Conservation (phyloP, 2,329 filamentous ascomycete genomes). For the Ceratocystis diversiconidia region DNA sequence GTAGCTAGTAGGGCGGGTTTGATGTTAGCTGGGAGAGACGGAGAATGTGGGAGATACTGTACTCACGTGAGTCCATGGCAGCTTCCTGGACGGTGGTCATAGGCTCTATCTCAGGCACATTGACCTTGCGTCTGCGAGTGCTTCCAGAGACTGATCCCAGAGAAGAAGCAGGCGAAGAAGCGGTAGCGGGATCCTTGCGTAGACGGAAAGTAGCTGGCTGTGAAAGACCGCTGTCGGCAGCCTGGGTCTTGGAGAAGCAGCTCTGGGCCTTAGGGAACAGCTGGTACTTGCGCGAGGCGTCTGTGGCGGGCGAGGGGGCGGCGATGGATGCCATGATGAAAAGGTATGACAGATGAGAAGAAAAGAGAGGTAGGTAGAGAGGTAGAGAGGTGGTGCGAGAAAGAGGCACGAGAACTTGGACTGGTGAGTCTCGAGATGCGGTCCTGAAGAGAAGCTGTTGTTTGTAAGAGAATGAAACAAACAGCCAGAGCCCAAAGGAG, state of each 20-base stretch:
- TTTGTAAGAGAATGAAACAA: slow-evolving; percentile 7
- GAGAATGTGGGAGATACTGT: neutral
- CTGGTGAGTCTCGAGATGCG: neutral
- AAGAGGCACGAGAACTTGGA: neutral
- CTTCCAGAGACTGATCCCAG: slow-evolving; percentile 30
- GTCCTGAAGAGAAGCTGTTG: neutral
- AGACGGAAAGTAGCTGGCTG: slow-evolving; percentile 33
- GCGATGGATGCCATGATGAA: slow-evolving; percentile 6
- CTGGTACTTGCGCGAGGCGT: slow-evolving; percentile 39
- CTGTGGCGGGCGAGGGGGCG: neutral
- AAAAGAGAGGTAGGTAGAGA: neutral
- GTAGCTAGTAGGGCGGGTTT: slow-evolving; percentile 35
- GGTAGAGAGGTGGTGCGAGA: neutral
- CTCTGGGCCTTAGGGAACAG: slow-evolving; percentile 38
- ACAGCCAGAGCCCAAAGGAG: neutral
- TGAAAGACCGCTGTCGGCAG: slow-evolving; percentile 21
- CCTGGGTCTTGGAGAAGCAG: slow-evolving; percentile 27
- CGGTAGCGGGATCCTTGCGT: slow-evolving; percentile 35
- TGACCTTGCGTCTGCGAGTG: slow-evolving; percentile 46
- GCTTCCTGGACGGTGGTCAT: slow-evolving; percentile 56
- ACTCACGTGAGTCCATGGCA: slow-evolving; percentile 56
- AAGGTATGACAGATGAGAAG: neutral
- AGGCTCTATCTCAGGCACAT: slow-evolving; percentile 48
- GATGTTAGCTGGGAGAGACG: slow-evolving; percentile 3
- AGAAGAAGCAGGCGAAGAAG: slow-evolving; percentile 32